Evolutionary conservation across 2,329 filamentous ascomycete species (phyloP).

Genomic region (Nemania abortiva): DNA sequence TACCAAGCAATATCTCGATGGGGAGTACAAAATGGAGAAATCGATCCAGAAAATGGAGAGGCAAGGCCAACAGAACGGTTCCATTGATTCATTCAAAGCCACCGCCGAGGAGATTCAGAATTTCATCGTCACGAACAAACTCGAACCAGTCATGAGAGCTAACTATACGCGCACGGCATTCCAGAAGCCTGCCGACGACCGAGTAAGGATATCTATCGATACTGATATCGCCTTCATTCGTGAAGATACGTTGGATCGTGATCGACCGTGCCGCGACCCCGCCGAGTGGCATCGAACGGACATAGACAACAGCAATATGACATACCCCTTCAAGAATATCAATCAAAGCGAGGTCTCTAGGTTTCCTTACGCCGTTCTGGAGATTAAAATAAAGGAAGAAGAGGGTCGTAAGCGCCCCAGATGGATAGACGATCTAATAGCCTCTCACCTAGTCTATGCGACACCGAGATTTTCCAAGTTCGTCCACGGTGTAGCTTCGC

Average conservation of each 20-base stretch:
- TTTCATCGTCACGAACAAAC: conserved; percentile 80
- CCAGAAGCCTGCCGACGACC: conserved; percentile 92
- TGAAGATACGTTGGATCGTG: conserved; percentile 79
- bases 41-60: conserved; percentile 87
- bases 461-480: conserved; percentile 96
- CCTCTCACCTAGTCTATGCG: conserved; percentile 90
- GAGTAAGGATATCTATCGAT: conserved; percentile 91
- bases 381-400: conserved; percentile 87
- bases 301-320: conserved; percentile 84
- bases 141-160: conserved; percentile 88
- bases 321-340: conserved; percentile 87
- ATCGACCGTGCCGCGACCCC: conserved; percentile 89
- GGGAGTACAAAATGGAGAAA: conserved; percentile 93
- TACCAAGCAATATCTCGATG: conserved; percentile 85
- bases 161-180: conserved; percentile 96
- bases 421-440: conserved; percentile 93
- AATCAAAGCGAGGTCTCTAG: conserved; percentile 91
- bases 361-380: conserved; percentile 90
- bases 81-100: conserved; percentile 76
- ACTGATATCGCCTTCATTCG: conserved; percentile 91
- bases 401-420: conserved; percentile 75
- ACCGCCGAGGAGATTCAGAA: conserved; percentile 82
- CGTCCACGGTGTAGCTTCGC: conserved; percentile 87
- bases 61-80: conserved; percentile 73
- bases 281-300: conserved; percentile 91